These are phyloP conservation scores for Coemansia sp. DNA, from an alignment of 192 early-diverging fungal genomes.

Conservation along the genomic window DNA sequence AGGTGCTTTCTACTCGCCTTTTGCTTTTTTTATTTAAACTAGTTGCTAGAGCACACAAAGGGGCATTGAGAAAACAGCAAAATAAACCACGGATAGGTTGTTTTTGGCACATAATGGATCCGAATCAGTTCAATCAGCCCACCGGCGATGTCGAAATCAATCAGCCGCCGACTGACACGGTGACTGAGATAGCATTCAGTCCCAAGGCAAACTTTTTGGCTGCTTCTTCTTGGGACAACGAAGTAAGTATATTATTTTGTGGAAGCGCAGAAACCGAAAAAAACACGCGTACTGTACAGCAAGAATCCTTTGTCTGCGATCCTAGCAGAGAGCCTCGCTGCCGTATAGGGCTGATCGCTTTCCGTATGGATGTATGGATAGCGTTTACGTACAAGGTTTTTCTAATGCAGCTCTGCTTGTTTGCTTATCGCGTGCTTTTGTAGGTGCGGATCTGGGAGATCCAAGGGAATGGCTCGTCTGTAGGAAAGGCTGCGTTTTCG, in stretches of 20 bases:
- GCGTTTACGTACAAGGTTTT: background rate
- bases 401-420: background rate
- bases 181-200: constrained; percentile 78
- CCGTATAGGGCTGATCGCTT: too few species aligned
- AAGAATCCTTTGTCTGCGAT: too few species aligned
- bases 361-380: background rate
- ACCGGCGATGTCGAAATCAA: constrained; percentile 48
- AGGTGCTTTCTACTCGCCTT: too few species aligned
- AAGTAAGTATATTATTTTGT: too few species aligned
- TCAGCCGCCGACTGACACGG: constrained; percentile 68
- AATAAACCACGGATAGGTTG: too few species aligned
- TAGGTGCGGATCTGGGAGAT: constrained; percentile 95
- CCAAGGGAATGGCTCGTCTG: constrained; percentile 65
- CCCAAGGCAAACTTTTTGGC: constrained; percentile 80
- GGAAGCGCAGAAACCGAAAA: too few species aligned
- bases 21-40: too few species aligned
- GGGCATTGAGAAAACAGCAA: too few species aligned
- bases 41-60: too few species aligned
- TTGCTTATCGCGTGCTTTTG: background rate
- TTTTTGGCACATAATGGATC: background rate
- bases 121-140: constrained; percentile 20
- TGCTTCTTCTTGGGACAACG: constrained; percentile 87
- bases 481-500: constrained; percentile 73
- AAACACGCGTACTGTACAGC: too few species aligned
- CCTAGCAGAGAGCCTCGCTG: too few species aligned